These are phyloP conservation scores for Kodamaea suecica DNA, from an alignment of 1,139 yeast species.

Conservation along the genomic window DNA sequence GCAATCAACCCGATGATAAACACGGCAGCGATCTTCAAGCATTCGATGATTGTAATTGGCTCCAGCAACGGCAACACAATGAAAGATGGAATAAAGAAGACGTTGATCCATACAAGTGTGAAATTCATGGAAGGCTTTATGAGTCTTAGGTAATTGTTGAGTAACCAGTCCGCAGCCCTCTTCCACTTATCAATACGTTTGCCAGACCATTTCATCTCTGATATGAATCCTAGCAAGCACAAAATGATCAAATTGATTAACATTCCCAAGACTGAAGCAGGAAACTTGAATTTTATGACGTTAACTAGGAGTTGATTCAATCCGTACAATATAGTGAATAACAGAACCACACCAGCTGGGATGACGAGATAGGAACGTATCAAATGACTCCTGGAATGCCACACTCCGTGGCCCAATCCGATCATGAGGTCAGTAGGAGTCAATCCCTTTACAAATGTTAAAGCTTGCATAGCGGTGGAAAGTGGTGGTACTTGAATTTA, in stretches of 20 bases:
- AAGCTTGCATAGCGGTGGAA: too few relatives aligned
- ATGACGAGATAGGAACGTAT: constrained; percentile 32
- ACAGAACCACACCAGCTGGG: constrained; percentile 35
- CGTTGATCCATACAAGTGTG: constrained; percentile 71
- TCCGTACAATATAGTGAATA: constrained; percentile 55
- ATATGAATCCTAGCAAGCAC: constrained; percentile 24
- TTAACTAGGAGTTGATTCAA: constrained; percentile 51
- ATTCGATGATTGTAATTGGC: constrained; percentile 62
- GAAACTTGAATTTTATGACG: constrained; percentile 56
- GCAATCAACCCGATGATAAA: constrained; percentile 61
- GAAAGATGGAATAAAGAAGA: constrained; percentile 76
- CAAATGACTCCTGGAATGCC: constrained; percentile 31
- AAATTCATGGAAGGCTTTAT: constrained; percentile 68
- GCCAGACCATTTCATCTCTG: constrained; percentile 9
- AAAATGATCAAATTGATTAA: constrained; percentile 53
- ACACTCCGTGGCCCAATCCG: constrained; percentile 25
- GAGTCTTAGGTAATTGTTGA: constrained; percentile 42
- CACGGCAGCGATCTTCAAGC: constrained; percentile 70
- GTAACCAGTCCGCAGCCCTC: constrained; percentile 28
- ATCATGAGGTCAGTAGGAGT: constrained; percentile 9
- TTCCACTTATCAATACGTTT: constrained; percentile 17
- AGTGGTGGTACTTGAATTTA: too few relatives aligned
- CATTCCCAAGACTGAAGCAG: constrained; percentile 78
- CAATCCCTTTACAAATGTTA: not conserved
- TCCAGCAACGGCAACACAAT: constrained; percentile 66